Evolutionary conservation across 768 basidiomycete genomes (phyloP).

Genomic region (Boletellus sp.): DNA sequence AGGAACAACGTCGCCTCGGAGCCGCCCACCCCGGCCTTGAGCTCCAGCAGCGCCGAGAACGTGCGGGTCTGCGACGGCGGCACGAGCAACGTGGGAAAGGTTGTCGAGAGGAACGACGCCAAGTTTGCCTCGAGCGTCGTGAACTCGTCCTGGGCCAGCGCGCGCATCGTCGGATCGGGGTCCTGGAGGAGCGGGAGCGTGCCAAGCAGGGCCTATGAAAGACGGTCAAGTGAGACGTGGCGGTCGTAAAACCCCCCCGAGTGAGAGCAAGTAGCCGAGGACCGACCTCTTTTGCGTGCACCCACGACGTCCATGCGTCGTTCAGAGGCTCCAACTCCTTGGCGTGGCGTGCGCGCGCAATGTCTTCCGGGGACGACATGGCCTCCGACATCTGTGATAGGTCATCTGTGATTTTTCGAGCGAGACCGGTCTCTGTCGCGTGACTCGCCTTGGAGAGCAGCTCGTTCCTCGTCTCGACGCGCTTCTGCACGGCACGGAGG

Average conservation of each 20-base stretch:
- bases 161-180: constrained; percentile 69
- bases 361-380: constrained; percentile 53
- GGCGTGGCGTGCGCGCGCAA: constrained; percentile 54
- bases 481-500: constrained; percentile 50
- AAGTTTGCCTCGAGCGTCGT: constrained; percentile 37
- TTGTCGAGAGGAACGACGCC: constrained; percentile 30
- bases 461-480: constrained; percentile 47
- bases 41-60: constrained; percentile 79
- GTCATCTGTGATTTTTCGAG: not conserved
- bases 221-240: not conserved
- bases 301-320: constrained; percentile 66
- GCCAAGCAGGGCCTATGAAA: constrained; percentile 62
- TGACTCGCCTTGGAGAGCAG: constrained; percentile 43
- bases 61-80: constrained; percentile 63
- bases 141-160: constrained; percentile 70
- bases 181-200: constrained; percentile 62
- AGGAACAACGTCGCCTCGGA: constrained; percentile 84
- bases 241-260: not conserved
- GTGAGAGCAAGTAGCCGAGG: not conserved
- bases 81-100: constrained; percentile 69
- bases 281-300: constrained; percentile 52
- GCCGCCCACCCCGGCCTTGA: constrained; percentile 92
- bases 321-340: constrained; percentile 69
- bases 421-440: not conserved
- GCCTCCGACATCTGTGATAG: constrained; percentile 46